Base-by-base conservation (phyloP, 73 alveolate genomes). In the Effrenium voratum region DNA sequence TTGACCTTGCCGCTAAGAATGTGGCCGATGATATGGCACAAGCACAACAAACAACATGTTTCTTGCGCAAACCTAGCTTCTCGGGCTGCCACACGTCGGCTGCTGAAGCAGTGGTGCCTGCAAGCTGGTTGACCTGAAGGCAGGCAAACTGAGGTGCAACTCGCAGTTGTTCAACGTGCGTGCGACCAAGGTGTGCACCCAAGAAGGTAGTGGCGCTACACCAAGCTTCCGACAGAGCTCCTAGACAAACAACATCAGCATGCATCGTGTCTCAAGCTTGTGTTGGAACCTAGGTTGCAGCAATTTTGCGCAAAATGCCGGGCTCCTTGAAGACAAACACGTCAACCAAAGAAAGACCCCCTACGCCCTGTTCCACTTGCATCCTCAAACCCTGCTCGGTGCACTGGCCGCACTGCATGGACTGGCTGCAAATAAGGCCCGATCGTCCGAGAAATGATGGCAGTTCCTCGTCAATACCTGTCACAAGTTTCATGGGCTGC, bases 141-240 rank as follows among this genome's bases (percentile, higher is more conserved):
- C 28, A 22, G 28, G 28, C 3, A n/a, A 2, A 30, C 28, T 30
- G 28, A 1, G 16, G 24, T 41, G 12, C 85, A 30, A 75, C 41
- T 19, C 6, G n/a, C 2, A n/a, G 80, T 26, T 44, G 38, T 68
- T 68, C 1, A 40, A 40, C 28, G 80, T 32, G n/a, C 16, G 28
- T 68, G 38, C 59, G 66, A 24, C 75, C 63, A 38, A 59, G 94
- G 82, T 57, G 19, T 28, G 46, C 72, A 70, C 97, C 97, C 97
- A 90, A 19, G 82, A 55, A 34, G 97, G 97, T 75, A 90, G 75
- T 3, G 97, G 97, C 16, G 97, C 87, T 57, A 90, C 97, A 32
- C 97, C 97, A 19, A 90, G 87, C 30, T 87, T 50, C 38, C 97
- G 97, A 43, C 97, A 90, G 5, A 90, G 87, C 41, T 90, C 97